Evolutionary conservation across 2,329 filamentous ascomycete genomes (phyloP), one percentile per base, ranked within the genome.

Genomic region (Phialophora expanda): DNA sequence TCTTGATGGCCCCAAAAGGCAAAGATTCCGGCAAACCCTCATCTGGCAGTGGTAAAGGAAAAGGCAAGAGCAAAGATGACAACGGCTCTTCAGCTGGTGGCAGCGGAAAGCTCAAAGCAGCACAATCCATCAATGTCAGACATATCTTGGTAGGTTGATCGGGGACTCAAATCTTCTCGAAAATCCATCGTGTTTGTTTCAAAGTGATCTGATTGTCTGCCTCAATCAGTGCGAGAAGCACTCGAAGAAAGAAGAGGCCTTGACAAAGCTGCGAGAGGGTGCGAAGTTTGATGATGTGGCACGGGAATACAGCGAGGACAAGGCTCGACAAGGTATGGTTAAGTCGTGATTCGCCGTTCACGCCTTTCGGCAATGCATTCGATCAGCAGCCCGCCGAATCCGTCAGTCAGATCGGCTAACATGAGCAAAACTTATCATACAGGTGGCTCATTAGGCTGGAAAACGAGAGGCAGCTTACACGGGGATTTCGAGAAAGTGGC

Each of bases 201-300:
- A 28, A 64, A 4, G 14, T 54, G 44, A 26, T 46, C 24, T 56
- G 38, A 57, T 44, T 44, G 32, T 54, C 59, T 26, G 14, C 24
- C 24, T 26, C 34, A 4, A 34, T 32, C 57, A 83, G 73, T 89
- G 87, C 75, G 86, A 86, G 72, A 89, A 89, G 76, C 83, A 87
- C 76, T 80, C 81, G 54, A 88, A 87, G 75, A 89, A 89, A 73
- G 86, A 89, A 79, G 85, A 88, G 75, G 87, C 87, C 2, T 74
- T 89, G 3, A 83, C 83, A 69, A 88, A 88, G 72, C 74, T 89
- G 17, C 81, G 83, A 54, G 81, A 82, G 28, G 87, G 87, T 4
- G 78, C 78, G 12, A 88, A 88, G 71, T 89, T 89, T 71, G 87
- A 89, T 72, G 86, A 89, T 14, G 86, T 89, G 1, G 87, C 87